These are phyloP conservation scores for Coniophora puteana DNA, from an alignment of 1,284 basidiomycete genomes.

Conservation along the genomic window DNA sequence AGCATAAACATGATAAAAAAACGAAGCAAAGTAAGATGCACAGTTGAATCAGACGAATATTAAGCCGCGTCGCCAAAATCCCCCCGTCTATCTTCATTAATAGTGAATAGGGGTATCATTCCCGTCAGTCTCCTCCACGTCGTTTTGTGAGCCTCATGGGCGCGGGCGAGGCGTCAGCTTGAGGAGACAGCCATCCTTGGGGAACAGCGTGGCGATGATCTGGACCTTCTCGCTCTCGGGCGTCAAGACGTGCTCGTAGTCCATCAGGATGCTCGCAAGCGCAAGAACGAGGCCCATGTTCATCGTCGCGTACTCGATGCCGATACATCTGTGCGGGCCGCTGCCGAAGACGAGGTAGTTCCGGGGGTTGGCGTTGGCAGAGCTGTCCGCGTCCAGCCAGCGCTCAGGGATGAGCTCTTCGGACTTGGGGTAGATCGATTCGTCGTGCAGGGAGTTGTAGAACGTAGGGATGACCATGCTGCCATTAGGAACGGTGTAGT, in stretches of 20 bases:
- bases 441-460: constrained; percentile 92
- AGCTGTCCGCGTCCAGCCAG: constrained; percentile 84
- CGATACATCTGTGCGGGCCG: constrained; percentile 94
- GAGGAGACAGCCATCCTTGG: constrained; percentile 86
- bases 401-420: constrained; percentile 86
- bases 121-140: too few species aligned
- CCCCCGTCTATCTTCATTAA: too few species aligned
- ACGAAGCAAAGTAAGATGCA: too few species aligned
- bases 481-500: constrained; percentile 89
- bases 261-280: constrained; percentile 77
- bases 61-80: too few species aligned
- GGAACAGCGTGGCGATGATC: constrained; percentile 95
- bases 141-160: constrained; percentile 15
- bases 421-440: constrained; percentile 84
- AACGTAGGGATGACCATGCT: constrained; percentile 98
- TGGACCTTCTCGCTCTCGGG: constrained; percentile 78
- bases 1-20: too few species aligned
- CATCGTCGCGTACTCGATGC: constrained; percentile 89
- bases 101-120: too few species aligned
- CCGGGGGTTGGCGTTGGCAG: constrained; percentile 84
- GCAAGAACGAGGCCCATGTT: constrained; percentile 88
- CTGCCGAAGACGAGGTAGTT: constrained; percentile 97
- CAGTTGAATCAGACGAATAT: too few species aligned
- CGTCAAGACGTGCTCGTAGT: constrained; percentile 89
- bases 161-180: constrained; percentile 62